A percentile compares a stretch with the other conserved stretches of the same genome.
These are phyloP conservation scores for Colletotrichum paranaense DNA, from an alignment of 2,329 filamentous ascomycete species.

Conservation along the genomic window DNA sequence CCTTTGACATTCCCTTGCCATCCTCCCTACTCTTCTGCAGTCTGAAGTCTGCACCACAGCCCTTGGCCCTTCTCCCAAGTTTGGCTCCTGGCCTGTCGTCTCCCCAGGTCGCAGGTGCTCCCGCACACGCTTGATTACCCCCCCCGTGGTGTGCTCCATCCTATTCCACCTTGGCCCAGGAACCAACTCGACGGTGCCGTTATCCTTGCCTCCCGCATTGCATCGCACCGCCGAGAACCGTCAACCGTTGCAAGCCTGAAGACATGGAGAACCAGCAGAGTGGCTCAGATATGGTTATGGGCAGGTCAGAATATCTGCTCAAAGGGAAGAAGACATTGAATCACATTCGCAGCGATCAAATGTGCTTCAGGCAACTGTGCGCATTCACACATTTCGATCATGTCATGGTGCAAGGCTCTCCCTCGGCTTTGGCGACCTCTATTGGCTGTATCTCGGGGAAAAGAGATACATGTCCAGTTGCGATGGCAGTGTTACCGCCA, in stretches of 20 bases:
- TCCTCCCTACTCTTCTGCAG: not conserved
- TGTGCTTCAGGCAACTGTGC: not conserved
- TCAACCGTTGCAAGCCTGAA: constrained; percentile 29
- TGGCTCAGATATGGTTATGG: constrained; percentile 4
- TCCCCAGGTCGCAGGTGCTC: constrained; percentile 3
- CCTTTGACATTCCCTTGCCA: constrained; percentile 6
- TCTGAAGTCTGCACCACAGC: not conserved
- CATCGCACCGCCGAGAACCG: constrained; percentile 30
- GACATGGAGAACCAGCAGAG: constrained; percentile 3
- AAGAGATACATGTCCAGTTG: not conserved
- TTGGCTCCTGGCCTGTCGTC: not conserved
- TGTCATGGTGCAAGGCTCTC: not conserved
- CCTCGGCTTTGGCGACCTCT: not conserved
- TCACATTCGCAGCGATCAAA: not conserved
- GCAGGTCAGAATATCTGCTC: constrained; percentile 1
- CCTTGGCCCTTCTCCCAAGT: not conserved
- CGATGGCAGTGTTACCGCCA: not conserved
- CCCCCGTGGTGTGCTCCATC: not conserved
- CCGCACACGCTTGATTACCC: not conserved
- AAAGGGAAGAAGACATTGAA: not conserved
- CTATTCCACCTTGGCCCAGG: not conserved
- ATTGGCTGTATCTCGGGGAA: not conserved
- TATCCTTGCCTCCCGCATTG: constrained; percentile 35
- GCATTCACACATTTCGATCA: not conserved
- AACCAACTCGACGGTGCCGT: constrained; percentile 27